These are phyloP conservation scores for Sungouiella thailandica DNA, from an alignment of 805 yeast species.

Conservation along the genomic window DNA sequence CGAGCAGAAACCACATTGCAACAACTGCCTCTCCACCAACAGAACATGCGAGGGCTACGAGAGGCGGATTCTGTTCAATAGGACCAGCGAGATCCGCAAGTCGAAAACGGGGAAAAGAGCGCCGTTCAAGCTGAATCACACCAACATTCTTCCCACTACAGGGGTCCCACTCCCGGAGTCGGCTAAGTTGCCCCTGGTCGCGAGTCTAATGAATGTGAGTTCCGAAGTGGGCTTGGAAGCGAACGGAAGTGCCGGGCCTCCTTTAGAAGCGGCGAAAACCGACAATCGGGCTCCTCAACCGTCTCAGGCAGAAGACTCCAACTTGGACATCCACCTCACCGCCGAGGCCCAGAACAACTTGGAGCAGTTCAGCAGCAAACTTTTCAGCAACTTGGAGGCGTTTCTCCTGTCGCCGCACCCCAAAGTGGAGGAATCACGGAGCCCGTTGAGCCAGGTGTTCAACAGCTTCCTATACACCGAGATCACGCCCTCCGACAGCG, in stretches of 20 bases:
- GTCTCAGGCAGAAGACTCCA: neutral
- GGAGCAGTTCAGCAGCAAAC: slow-evolving; percentile 19
- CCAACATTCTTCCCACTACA: neutral
- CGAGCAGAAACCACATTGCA: slow-evolving; percentile 48
- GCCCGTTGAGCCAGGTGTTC: slow-evolving; percentile 11
- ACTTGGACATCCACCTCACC: neutral
- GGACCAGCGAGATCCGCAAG: slow-evolving; percentile 30
- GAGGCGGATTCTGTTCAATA: slow-evolving; percentile 43
- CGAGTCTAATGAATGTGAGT: too few species aligned
- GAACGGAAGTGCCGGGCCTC: too few species aligned
- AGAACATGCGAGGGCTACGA: slow-evolving; percentile 49
- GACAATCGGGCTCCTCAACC: too few species aligned
- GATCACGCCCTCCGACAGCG: neutral
- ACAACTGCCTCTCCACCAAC: slow-evolving; percentile 42
- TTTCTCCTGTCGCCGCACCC: slow-evolving; percentile 13
- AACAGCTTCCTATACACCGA: slow-evolving; percentile 5
- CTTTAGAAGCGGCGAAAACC: neutral
- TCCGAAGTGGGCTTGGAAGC: too few species aligned
- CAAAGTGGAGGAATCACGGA: neutral
- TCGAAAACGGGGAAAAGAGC: neutral
- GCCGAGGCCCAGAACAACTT: slow-evolving; percentile 6
- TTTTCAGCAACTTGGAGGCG: slow-evolving; percentile 23
- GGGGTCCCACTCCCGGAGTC: neutral
- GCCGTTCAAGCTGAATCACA: neutral
- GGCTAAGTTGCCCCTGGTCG: neutral